Evolutionary conservation across 805 yeast species (phyloP).

Genomic region (Spathaspora sp.): DNA sequence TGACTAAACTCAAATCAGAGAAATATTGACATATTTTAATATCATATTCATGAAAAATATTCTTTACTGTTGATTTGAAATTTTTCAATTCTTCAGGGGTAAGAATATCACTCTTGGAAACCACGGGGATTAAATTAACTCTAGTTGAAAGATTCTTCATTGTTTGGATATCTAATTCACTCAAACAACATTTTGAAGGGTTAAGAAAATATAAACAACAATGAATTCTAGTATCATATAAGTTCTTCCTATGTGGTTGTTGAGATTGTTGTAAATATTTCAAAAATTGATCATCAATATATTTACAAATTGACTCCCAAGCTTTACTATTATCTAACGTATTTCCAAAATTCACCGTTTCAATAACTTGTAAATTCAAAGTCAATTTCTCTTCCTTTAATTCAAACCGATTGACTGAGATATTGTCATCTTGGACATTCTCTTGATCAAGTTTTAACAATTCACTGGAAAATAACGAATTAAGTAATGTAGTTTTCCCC

Average conservation of each 20-base stretch:
- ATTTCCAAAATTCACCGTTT: conserved; percentile 76
- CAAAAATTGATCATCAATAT: conserved; percentile 76
- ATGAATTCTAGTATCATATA: conserved; percentile 70
- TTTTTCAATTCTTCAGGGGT: conserved; percentile 19
- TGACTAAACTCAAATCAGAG: conserved; percentile 25
- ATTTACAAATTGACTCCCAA: conserved; percentile 51
- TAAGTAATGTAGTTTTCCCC: conserved; percentile 76
- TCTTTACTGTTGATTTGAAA: conserved; percentile 23
- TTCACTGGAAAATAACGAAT: conserved; percentile 64
- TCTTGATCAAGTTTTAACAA: not conserved
- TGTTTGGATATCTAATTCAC: conserved; percentile 31
- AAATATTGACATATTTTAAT: conserved; percentile 31
- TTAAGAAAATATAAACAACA: conserved; percentile 79
- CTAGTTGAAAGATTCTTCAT: conserved; percentile 30
- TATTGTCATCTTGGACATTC: conserved; percentile 1
- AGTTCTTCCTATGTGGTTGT: conserved; percentile 23
- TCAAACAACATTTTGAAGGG: conserved; percentile 56
- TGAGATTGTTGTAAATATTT: conserved; percentile 67
- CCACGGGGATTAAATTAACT: conserved; percentile 38
- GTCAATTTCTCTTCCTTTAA: conserved; percentile 59
- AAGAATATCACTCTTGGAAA: conserved; percentile 35
- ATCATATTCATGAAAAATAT: conserved; percentile 18
- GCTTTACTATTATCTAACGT: conserved; percentile 44
- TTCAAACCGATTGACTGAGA: conserved; percentile 40
- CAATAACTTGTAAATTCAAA: conserved; percentile 60